Evolutionary conservation across 306 rosid species (phyloP).

Genomic region (Glycine tomentella): DNA sequence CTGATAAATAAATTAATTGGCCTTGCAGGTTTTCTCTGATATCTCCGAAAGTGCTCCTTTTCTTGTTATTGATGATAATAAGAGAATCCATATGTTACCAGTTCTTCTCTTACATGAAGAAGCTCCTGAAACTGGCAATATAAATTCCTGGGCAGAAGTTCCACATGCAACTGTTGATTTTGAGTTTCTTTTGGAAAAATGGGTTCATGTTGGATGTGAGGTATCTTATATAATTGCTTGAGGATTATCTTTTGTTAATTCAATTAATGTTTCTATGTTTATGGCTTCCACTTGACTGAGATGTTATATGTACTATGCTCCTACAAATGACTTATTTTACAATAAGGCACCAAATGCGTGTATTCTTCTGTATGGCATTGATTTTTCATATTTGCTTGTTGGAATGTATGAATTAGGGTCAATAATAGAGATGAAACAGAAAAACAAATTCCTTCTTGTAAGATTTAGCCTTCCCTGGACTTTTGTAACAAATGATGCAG

Average conservation of each 20-base stretch:
- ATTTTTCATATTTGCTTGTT: constrained; percentile 23
- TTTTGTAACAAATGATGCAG: background rate
- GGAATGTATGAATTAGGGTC: constrained; percentile 21
- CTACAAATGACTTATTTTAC: background rate
- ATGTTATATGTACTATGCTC: constrained; percentile 15
- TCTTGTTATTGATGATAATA: constrained; percentile 61
- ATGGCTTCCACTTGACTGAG: background rate
- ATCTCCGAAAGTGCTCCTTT: constrained; percentile 64
- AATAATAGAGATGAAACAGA: constrained; percentile 7
- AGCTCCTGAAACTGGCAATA: constrained; percentile 56
- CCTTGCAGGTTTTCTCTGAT: constrained; percentile 66
- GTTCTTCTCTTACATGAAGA: constrained; percentile 58
- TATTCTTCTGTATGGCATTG: constrained; percentile 15
- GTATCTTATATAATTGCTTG: constrained; percentile 53
- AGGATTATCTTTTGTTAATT: constrained; percentile 31
- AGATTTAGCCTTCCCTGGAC: constrained; percentile 21
- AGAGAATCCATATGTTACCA: constrained; percentile 64
- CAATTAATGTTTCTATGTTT: constrained; percentile 28
- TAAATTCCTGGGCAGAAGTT: constrained; percentile 56
- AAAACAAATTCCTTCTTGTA: constrained; percentile 20
- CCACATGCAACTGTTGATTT: constrained; percentile 59
- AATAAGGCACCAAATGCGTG: constrained; percentile 31
- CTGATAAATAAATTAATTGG: constrained; percentile 30
- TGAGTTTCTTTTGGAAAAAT: constrained; percentile 74
- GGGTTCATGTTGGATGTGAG: constrained; percentile 95